Conservation (phyloP, 345 rosid genomes). For the Eucalyptus shirleyi region DNA sequence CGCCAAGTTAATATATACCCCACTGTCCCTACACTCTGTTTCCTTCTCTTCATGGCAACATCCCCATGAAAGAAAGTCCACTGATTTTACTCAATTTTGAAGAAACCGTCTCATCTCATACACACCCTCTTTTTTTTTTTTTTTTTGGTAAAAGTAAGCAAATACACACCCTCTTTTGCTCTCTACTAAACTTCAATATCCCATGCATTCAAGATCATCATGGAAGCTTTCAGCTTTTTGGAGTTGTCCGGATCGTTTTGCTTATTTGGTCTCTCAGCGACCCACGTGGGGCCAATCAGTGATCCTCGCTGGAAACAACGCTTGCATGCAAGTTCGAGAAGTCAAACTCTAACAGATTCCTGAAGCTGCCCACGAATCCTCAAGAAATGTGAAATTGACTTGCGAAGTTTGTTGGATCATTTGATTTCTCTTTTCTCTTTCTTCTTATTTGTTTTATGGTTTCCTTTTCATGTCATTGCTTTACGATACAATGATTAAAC, state of each 20-base stretch:
- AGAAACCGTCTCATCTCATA: background rate
- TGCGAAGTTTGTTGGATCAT: background rate
- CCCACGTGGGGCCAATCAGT: constrained; percentile 4
- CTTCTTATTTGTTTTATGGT: background rate
- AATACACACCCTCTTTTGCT: background rate
- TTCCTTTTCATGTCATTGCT: constrained; percentile 4
- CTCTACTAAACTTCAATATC: background rate
- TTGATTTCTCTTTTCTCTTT: background rate
- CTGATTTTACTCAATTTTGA: constrained; percentile 15
- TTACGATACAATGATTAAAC: background rate
- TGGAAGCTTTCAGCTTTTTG: constrained; percentile 2
- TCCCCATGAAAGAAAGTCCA: constrained; percentile 30
- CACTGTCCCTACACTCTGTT: constrained; percentile 6
- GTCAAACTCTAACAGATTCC: constrained; percentile 24
- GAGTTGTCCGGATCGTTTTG: constrained; percentile 9
- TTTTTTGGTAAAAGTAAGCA: too few relatives aligned
- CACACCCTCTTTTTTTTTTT: background rate
- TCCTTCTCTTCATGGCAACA: constrained; percentile 50
- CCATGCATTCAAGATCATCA: background rate
- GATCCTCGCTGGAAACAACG: background rate
- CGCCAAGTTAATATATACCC: constrained; percentile 1
- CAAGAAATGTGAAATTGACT: constrained; percentile 4
- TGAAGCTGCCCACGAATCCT: constrained; percentile 12
- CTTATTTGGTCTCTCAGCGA: background rate
- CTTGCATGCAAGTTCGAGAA: background rate